Percentiles rank a stretch among this genome's conserved stretches.
phyloP scores from a whole-genome alignment of 1,139 yeast genomes.

The Saccharomyces hybrid region DNA sequence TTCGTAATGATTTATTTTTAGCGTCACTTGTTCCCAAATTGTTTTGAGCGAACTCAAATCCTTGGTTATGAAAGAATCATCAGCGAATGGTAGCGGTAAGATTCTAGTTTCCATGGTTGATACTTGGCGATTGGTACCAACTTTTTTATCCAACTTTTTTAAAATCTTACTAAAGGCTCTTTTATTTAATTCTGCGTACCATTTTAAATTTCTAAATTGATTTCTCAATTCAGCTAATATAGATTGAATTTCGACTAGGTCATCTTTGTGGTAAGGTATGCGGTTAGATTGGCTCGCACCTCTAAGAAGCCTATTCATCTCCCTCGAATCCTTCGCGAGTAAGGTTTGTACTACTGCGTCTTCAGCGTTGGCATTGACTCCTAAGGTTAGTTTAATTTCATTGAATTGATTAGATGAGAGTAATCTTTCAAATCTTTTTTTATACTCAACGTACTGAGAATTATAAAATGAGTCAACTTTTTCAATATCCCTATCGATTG shows the following conservation, averaged over 20 bases:
- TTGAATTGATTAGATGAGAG: slow-evolving; percentile 29
- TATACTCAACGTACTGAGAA: slow-evolving; percentile 64
- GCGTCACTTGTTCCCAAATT: not conserved
- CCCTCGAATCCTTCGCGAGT: not conserved
- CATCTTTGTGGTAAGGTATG: slow-evolving; percentile 39
- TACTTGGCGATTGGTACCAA: slow-evolving; percentile 61
- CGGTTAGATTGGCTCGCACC: not conserved
- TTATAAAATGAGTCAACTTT: slow-evolving; percentile 74
- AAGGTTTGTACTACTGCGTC: not conserved
- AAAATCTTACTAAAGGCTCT: slow-evolving; percentile 85
- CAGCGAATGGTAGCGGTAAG: slow-evolving; percentile 68
- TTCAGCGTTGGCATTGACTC: not conserved
- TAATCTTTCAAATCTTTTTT: slow-evolving; percentile 54
- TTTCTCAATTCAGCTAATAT: slow-evolving; percentile 71
- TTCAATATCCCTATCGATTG: slow-evolving; percentile 75
- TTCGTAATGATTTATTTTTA: not conserved
- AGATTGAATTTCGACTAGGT: slow-evolving; percentile 68
- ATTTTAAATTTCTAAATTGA: slow-evolving; percentile 73
- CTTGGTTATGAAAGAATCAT: slow-evolving; percentile 50
- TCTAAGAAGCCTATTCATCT: not conserved
- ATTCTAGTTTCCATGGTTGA: slow-evolving; percentile 64
- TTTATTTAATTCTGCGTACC: slow-evolving; percentile 92
- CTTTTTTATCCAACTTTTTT: slow-evolving; percentile 84
- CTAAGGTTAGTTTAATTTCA: slow-evolving; percentile 13
- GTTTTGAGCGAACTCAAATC: slow-evolving; percentile 36